Evolutionary conservation across 495 filamentous ascomycete genomes (phyloP), one percentile per base, ranked within the genome.

Genomic region (Collariella sp.): DNA sequence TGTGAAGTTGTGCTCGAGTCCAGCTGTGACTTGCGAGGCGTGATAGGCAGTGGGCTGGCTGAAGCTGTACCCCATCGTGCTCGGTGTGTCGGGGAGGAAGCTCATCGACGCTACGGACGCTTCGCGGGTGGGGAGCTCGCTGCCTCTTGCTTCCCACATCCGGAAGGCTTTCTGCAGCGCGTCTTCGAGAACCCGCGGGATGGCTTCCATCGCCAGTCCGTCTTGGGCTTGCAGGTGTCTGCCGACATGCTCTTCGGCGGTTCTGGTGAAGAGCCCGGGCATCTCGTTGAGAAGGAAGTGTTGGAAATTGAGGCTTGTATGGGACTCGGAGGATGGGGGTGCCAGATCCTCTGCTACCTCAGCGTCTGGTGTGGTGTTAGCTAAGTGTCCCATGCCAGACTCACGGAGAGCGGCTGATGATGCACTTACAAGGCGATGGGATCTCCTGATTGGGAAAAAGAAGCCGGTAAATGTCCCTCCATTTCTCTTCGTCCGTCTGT

Each of bases 381-480:
- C 55, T 15, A 57, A 38, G 50, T 39, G 33, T 40, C 16, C 46
- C 26, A n/a, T 29, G 20, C 51, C 40, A 50, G 48, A n/a, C 34
- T 15, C 13, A 50, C 7, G 19, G 33, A 19, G 29, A 20, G 16
- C 9, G 13, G 31, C 33, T 31, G 6, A 36, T n/a, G 24, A 40
- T 22, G 24, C 6, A 61, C 65, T 63, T 46, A 67, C 65, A 68
- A 22, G 65, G 65, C 20, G 65, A 68, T 19, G 63, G 65, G n/a
- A 66, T 49, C 38, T 58, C 36, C 15, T 62, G 60, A 19, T 52
- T 36, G 5, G 66, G 66, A 35, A 69, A 67, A 2, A 69, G 53
- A 7, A 65, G 58, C 5, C 45, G 50, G 49, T 67, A 69, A 0
- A 69, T 61, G 15, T 69, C 66, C 15, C 24, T 40, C 66, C 66